phyloP scores from a whole-genome alignment of 2,329 filamentous ascomycete species.

The Uncinocarpus reesii region DNA sequence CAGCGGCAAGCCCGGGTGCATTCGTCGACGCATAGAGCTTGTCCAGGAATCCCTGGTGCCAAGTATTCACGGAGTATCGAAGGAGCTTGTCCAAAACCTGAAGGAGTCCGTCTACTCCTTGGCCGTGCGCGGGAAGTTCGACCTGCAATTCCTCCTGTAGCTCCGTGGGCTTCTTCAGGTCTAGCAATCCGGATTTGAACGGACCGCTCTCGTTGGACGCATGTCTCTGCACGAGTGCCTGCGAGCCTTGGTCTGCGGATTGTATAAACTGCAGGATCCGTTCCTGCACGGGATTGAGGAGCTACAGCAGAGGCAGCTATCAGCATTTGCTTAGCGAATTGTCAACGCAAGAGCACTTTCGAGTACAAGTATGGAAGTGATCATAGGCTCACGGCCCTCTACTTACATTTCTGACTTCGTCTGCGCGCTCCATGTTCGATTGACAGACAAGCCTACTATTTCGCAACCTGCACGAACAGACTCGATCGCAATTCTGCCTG shows the following conservation, averaged over 20 bases:
- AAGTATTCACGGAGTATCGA: slow-evolving; percentile 90
- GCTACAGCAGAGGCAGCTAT: slow-evolving; percentile 19
- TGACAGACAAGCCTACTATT: not conserved
- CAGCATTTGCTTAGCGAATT: slow-evolving; percentile 1
- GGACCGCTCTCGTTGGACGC: slow-evolving; percentile 54
- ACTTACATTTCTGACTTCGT: slow-evolving; percentile 37
- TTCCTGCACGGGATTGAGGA: slow-evolving; percentile 33
- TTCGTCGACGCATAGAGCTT: slow-evolving; percentile 91
- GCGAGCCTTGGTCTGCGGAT: slow-evolving; percentile 30
- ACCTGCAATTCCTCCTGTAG: slow-evolving; percentile 46
- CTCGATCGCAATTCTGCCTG: too few species aligned
- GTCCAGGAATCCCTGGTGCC: slow-evolving; percentile 92
- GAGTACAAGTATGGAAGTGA: too few species aligned
- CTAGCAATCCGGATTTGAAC: slow-evolving; percentile 52
- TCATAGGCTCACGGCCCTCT: not conserved
- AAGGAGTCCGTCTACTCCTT: slow-evolving; percentile 63
- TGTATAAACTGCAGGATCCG: slow-evolving; percentile 39
- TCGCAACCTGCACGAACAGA: too few species aligned
- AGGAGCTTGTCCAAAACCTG: slow-evolving; percentile 61
- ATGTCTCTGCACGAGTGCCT: slow-evolving; percentile 15
- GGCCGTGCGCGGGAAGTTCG: slow-evolving; percentile 46
- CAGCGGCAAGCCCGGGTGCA: slow-evolving; percentile 72
- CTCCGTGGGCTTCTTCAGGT: slow-evolving; percentile 50
- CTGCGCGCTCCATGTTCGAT: slow-evolving; percentile 24
- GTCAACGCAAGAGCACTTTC: not conserved